Evolutionary conservation across 805 yeast genomes (phyloP).

Genomic region (Schwanniomyces pseudopolymorphus): DNA sequence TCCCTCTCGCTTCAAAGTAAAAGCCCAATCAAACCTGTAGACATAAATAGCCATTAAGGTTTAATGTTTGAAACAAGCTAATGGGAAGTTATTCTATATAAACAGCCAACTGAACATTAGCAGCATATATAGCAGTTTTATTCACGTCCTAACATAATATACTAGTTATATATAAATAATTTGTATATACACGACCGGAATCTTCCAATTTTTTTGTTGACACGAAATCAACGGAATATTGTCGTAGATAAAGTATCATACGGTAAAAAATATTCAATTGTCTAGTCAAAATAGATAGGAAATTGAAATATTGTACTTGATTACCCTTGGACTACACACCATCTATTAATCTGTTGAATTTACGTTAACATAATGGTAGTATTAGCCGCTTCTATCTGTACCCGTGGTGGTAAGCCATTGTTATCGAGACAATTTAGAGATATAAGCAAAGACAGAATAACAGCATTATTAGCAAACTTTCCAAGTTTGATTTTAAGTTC

Average conservation of each 20-base stretch:
- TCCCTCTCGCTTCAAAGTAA: neutral
- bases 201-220: slow-evolving; percentile 5
- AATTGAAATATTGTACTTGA: neutral
- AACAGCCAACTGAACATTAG: no score
- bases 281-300: neutral
- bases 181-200: neutral
- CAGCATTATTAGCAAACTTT: slow-evolving; percentile 80
- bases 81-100: no score
- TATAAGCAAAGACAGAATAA: slow-evolving; percentile 77
- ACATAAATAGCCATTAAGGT: no score
- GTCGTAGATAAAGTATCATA: neutral
- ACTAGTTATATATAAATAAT: neutral
- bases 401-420: slow-evolving; percentile 90
- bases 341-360: neutral
- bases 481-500: slow-evolving; percentile 73
- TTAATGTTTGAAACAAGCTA: no score
- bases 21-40: no score
- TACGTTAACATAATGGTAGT: slow-evolving; percentile 54
- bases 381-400: slow-evolving; percentile 91
- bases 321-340: neutral
- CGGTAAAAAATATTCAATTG: neutral
- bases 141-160: neutral
- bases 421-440: slow-evolving; percentile 91
- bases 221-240: slow-evolving; percentile 4
- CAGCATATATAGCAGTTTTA: neutral